Evolutionary conservation across 805 yeast genomes (phyloP), one percentile per base, ranked within the genome.

Genomic region (Hanseniaspora mollemarum): DNA sequence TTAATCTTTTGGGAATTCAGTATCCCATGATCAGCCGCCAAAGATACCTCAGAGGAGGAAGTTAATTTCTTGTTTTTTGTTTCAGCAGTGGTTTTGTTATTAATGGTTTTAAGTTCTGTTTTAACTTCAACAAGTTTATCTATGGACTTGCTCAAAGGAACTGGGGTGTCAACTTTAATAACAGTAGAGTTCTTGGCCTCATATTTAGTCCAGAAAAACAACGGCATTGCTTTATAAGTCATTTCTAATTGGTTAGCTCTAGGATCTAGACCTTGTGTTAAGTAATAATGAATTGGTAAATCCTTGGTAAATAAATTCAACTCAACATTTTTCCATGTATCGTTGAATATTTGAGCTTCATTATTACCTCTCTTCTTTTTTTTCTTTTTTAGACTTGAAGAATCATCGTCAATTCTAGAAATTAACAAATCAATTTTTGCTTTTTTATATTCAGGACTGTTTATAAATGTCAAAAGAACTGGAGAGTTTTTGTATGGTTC

Each of bases 401-500:
- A 4, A n/a, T 24, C 28, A 12, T 16, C 37, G 5, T 45, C 49
- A 19, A 45, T 36, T 21, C 38, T 33, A 12, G 19, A 19, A 19
- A 48, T 48, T n/a, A 40, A 19, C 2, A 24, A 5, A 33, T 48
- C 51, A 24, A 48, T 48, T 25, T 40, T 33, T 1, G 35, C 36
- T 9, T 31, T 40, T 18, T 48, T 48, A 15, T 16, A 48, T 16
- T 32, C 45, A 18, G 19, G 18, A 15, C 39, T 38, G 12, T 46
- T 37, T 6, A 46, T 9, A 31, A 46, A 29, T 2, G 24, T 5
- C 8, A 13, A 19, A 5, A 46, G 3, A 21, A 28, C 13, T 22
- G 41, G 15, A 37, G 10, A n/a, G 10, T 21, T 37, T 21, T 22
- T 37, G 19, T 21, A 19, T 12, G 26, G 16, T 7, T 7, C 26